These are phyloP conservation scores for Saccharomyces pastorianus DNA, from an alignment of 1,139 yeast species.

Conservation along the genomic window DNA sequence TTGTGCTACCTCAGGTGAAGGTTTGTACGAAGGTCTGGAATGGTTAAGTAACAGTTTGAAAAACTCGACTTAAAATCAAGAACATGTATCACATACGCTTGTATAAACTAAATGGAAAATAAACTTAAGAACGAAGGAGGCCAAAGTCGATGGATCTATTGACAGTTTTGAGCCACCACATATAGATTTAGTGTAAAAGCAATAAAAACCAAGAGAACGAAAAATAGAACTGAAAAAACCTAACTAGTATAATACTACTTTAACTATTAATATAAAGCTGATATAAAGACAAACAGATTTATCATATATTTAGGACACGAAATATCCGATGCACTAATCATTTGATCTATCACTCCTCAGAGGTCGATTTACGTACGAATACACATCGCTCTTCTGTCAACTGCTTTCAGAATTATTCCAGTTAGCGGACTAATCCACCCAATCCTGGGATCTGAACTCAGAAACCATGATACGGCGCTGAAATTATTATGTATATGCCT, in stretches of 20 bases:
- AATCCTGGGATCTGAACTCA: background rate
- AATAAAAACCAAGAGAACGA: background rate
- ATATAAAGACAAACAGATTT: background rate
- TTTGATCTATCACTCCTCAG: background rate
- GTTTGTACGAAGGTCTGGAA: slow-evolving; percentile 84
- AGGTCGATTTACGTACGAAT: background rate
- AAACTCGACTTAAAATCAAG: slow-evolving; percentile 35
- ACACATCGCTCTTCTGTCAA: background rate
- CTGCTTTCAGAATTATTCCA: background rate
- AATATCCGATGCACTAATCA: background rate
- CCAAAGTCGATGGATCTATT: background rate
- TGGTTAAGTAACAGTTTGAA: slow-evolving; percentile 84
- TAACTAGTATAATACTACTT: background rate
- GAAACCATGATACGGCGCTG: no score
- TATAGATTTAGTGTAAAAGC: background rate
- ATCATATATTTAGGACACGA: background rate
- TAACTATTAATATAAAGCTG: background rate
- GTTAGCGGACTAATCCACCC: background rate
- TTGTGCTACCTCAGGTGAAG: slow-evolving; percentile 88
- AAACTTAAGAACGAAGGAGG: background rate
- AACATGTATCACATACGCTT: background rate
- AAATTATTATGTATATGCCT: no score
- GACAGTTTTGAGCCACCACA: background rate
- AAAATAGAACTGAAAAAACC: background rate
- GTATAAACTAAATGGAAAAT: background rate